Evolutionary conservation across 352 stramenopile genomes (phyloP).

Genomic region (Globisporangium mamillatum): DNA sequence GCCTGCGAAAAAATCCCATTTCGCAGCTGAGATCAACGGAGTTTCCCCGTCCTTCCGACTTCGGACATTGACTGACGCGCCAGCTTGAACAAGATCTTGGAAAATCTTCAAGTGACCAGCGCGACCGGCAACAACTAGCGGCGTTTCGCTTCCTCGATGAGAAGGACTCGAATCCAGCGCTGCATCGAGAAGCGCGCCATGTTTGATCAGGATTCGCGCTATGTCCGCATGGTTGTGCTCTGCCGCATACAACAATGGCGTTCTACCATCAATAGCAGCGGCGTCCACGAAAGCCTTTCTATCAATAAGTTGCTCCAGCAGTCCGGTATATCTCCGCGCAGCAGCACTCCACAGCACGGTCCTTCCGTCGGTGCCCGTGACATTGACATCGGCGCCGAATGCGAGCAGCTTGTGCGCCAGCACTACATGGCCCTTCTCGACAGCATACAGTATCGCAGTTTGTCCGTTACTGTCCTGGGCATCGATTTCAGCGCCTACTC

Average conservation of each 20-base stretch:
- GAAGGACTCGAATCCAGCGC: neutral
- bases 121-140: neutral
- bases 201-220: neutral
- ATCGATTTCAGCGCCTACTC: neutral
- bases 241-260: neutral
- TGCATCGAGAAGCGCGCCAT: neutral
- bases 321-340: neutral
- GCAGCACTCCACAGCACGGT: neutral
- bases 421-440: neutral
- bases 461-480: neutral
- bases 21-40: conserved; percentile 1
- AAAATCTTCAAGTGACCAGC: conserved; percentile 4
- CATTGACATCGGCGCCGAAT: neutral
- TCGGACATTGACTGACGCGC: neutral
- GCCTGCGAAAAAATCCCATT: neutral
- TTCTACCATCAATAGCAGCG: neutral
- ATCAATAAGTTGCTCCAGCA: neutral
- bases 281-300: neutral
- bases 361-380: neutral
- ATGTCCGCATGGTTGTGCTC: neutral
- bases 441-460: neutral
- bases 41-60: neutral
- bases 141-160: neutral
- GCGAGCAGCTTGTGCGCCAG: neutral
- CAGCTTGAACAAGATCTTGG: neutral